Evolutionary conservation across 2,329 filamentous ascomycete genomes (phyloP).

Genomic region (Clarireedia hainanense): DNA sequence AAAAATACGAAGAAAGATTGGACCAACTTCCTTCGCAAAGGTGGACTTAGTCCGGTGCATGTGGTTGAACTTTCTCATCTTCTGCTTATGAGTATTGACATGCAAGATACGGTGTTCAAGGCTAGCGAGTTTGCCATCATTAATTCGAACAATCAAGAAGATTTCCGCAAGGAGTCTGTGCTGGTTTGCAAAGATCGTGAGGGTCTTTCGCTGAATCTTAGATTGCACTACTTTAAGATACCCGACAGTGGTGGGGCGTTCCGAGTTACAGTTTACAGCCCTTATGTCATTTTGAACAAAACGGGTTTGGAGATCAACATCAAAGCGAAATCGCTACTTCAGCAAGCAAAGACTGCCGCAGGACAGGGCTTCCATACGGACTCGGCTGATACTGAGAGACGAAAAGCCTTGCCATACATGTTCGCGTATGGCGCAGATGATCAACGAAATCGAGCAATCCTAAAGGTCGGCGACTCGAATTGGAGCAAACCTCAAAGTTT

Average conservation of each 20-base stretch:
- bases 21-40: conserved; percentile 96
- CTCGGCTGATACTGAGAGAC: conserved; percentile 42
- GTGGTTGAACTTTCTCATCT: conserved; percentile 94
- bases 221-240: conserved; percentile 83
- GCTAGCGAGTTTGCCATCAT: conserved; percentile 96
- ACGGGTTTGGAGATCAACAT: conserved; percentile 85
- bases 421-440: conserved; percentile 89
- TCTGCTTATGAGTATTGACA: conserved; percentile 83
- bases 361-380: conserved; percentile 60
- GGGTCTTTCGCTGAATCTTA: conserved; percentile 70
- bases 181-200: conserved; percentile 79
- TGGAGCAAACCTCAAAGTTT: conserved; percentile 99
- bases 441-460: conserved; percentile 77
- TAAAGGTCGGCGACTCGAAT: conserved; percentile 81
- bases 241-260: conserved; percentile 93
- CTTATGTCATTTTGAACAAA: conserved; percentile 92
- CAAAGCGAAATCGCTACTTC: conserved; percentile 81
- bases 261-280: conserved; percentile 89
- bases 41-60: conserved; percentile 93
- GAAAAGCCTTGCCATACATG: conserved; percentile 86
- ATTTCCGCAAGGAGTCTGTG: conserved; percentile 76
- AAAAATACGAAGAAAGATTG: conserved; percentile 98
- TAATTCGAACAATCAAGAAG: conserved; percentile 79
- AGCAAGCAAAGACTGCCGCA: conserved; percentile 73
- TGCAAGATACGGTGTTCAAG: conserved; percentile 94